Evolutionary conservation across 345 rosid genomes (phyloP).

Genomic region (Turritis glabra): DNA sequence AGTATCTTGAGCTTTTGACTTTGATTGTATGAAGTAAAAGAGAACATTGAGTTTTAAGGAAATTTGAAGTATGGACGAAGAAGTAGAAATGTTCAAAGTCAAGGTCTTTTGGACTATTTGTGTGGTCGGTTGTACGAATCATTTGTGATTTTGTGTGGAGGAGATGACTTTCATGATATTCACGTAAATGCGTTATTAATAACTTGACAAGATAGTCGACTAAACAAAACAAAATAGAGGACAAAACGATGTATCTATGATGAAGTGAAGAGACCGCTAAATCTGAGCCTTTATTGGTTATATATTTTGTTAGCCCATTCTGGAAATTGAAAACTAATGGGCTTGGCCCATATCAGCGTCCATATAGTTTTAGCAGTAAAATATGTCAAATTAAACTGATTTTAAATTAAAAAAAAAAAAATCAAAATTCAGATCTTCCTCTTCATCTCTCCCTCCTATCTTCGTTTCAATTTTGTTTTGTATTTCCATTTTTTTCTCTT

Average conservation of each 20-base stretch:
- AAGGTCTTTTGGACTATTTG: slow-evolving; percentile 22
- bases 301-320: not conserved
- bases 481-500: too few relatives aligned
- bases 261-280: not conserved
- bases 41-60: slow-evolving; percentile 1
- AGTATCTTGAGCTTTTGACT: slow-evolving; percentile 9
- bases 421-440: not conserved
- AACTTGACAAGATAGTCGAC: not conserved
- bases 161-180: slow-evolving; percentile 6
- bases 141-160: slow-evolving; percentile 36
- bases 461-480: not conserved
- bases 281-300: not conserved
- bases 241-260: not conserved
- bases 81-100: slow-evolving; percentile 31
- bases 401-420: slow-evolving; percentile 8
- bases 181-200: not conserved
- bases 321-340: not conserved
- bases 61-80: not conserved
- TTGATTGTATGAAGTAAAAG: slow-evolving; percentile 3
- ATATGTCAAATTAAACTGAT: not conserved
- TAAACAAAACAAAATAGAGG: not conserved
- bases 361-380: not conserved
- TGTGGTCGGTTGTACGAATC: not conserved
- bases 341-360: not conserved
- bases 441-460: not conserved